Evolutionary conservation across 129 eudicot species (phyloP).

Genomic region (Calendula officinalis): DNA sequence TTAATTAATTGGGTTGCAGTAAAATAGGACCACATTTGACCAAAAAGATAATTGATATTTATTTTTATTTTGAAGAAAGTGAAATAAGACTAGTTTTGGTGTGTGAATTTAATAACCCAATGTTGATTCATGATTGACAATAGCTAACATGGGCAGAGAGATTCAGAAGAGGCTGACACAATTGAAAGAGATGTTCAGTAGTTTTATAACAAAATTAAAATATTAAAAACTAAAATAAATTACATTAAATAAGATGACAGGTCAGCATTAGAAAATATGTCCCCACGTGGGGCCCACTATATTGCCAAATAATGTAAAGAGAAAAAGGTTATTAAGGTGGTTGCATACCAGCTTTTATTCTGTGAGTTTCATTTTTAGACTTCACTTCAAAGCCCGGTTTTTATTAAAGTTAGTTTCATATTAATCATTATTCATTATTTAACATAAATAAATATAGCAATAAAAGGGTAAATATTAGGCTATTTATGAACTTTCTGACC

Average conservation of each 20-base stretch:
- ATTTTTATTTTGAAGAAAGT: conserved; percentile 15
- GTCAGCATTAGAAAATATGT: conserved; percentile 42
- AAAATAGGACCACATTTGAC: conserved; percentile 39
- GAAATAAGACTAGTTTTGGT: conserved; percentile 26
- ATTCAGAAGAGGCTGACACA: conserved; percentile 44
- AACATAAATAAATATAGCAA: conserved; percentile 12
- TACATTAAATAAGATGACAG: conserved; percentile 29
- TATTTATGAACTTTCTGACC: conserved; percentile 10
- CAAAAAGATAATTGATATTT: conserved; percentile 2
- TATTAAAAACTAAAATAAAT: conserved; percentile 19
- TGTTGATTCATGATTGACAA: conserved; percentile 44
- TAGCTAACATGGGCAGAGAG: conserved; percentile 64
- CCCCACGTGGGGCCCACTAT: conserved; percentile 37
- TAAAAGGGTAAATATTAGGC: conserved; percentile 15
- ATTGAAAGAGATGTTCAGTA: conserved; percentile 40
- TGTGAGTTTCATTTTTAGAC: conserved; percentile 16
- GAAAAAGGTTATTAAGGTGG: conserved; percentile 41
- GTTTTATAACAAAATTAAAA: not conserved
- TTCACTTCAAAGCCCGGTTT: not conserved
- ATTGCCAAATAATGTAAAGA: not conserved
- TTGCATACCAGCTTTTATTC: conserved; percentile 23
- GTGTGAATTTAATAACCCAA: conserved; percentile 31
- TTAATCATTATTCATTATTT: conserved; percentile 3
- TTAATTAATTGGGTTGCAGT: conserved; percentile 24
- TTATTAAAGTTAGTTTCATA: not conserved